Conservation (phyloP, 768 basidiomycete genomes). For the Leucosporidium creatinivorum region DNA sequence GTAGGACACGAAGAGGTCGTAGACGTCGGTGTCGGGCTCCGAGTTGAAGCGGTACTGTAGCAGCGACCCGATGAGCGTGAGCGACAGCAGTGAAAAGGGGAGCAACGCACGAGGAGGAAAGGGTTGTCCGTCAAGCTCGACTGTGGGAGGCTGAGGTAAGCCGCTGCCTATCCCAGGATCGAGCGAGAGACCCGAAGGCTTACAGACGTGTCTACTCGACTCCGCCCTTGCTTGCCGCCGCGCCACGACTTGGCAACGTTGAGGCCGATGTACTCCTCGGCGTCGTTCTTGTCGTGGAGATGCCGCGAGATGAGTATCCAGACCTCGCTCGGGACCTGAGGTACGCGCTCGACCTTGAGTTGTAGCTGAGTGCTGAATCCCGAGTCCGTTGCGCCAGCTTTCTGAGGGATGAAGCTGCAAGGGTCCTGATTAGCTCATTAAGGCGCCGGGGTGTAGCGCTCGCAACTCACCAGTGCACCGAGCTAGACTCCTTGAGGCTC, state of each 20-base stretch:
- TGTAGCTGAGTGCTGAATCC: not conserved
- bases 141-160: slow-evolving; percentile 1
- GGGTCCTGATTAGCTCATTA: not conserved
- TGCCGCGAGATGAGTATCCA: slow-evolving; percentile 81
- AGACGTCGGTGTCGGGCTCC: slow-evolving; percentile 23
- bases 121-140: slow-evolving; percentile 16
- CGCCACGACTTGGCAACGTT: not conserved
- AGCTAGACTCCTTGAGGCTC: slow-evolving; percentile 44
- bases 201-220: slow-evolving; percentile 5
- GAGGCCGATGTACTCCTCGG: slow-evolving; percentile 63
- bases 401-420: slow-evolving; percentile 1
- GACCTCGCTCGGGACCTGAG: slow-evolving; percentile 46
- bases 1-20: slow-evolving; percentile 60
- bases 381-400: not conserved
- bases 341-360: not conserved
- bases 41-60: slow-evolving; percentile 38
- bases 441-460: not conserved
- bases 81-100: not conserved
- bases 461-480: slow-evolving; percentile 16
- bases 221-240: rapidly evolving
- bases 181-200: not conserved
- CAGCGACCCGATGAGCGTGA: not conserved
- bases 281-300: slow-evolving; percentile 52
- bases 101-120: slow-evolving; percentile 4
- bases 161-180: not conserved